A percentile compares a stretch with the other conserved stretches of the same genome.
Evolutionary conservation across 2,329 filamentous ascomycete genomes (phyloP).

Genomic region (Diplodia corticola): DNA sequence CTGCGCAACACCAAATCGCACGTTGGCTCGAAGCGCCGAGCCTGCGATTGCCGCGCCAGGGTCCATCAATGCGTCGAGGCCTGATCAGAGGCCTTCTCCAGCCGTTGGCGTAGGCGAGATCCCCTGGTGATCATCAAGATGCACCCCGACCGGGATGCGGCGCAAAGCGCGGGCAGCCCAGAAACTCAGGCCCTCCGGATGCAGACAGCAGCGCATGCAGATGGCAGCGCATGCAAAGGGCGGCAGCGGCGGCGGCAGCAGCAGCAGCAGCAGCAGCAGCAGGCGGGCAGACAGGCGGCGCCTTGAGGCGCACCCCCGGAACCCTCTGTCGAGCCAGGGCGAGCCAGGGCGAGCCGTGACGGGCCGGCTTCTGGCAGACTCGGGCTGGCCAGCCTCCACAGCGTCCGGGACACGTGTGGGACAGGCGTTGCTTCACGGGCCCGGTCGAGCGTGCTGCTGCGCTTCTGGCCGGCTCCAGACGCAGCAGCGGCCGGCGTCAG

Average conservation of each 20-base stretch:
- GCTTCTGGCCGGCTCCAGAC: constrained; percentile 4
- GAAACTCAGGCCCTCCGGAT: neutral
- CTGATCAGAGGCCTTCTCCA: neutral
- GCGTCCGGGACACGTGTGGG: constrained; percentile 6
- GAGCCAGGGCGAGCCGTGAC: constrained; percentile 1
- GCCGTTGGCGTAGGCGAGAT: constrained; percentile 4
- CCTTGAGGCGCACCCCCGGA: constrained; percentile 1
- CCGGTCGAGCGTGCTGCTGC: neutral
- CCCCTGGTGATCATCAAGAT: constrained; percentile 21
- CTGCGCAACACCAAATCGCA: constrained; percentile 1
- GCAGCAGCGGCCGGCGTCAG: neutral
- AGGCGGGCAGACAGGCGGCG: constrained; percentile 2
- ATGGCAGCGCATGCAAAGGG: neutral
- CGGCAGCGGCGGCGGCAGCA: no score
- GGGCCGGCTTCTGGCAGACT: neutral
- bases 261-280: neutral
- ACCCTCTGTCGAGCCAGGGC: neutral
- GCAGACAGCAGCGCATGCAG: neutral
- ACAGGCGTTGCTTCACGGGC: neutral
- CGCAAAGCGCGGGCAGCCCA: neutral
- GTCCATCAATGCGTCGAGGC: constrained; percentile 4
- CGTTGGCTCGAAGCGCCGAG: constrained; percentile 4
- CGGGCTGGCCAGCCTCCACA: neutral
- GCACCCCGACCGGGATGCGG: constrained; percentile 15
- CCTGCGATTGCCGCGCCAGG: neutral